Percentiles rank a stretch among this genome's conserved stretches.
phyloP scores from a whole-genome alignment of 257 asterid species.

The Solanum etuberosum region DNA sequence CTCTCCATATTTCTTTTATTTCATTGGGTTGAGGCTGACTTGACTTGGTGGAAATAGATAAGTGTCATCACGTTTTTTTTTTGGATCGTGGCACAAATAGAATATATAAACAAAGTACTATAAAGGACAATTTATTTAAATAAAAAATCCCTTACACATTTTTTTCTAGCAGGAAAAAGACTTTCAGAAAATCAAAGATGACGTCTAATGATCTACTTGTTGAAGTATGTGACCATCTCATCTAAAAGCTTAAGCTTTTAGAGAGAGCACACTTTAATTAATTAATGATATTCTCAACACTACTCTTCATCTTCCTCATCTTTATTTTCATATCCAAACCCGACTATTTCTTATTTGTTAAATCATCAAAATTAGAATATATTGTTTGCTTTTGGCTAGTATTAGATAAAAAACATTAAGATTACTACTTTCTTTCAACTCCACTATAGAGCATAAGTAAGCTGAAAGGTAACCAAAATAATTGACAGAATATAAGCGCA shows the following conservation, averaged over 20 bases:
- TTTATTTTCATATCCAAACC: too few relatives aligned
- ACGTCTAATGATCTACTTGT: background rate
- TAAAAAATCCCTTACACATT: background rate
- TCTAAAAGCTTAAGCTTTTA: background rate
- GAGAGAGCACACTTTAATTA: too few relatives aligned
- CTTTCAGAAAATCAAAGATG: background rate
- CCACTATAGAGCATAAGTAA: background rate
- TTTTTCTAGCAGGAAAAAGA: background rate
- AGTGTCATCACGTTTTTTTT: background rate
- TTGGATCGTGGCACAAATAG: background rate
- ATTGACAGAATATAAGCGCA: background rate
- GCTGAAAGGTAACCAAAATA: background rate
- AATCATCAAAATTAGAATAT: too few relatives aligned
- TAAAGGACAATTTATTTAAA: background rate
- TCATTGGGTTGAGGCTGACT: background rate
- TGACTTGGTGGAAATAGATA: background rate
- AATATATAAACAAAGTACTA: background rate
- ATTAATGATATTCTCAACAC: too few relatives aligned
- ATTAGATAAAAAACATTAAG: too few relatives aligned
- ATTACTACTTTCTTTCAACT: background rate
- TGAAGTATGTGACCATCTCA: background rate
- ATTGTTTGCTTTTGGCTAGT: too few relatives aligned
- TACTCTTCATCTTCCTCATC: too few relatives aligned
- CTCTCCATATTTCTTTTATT: background rate
- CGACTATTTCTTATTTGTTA: too few relatives aligned